Base-by-base conservation (phyloP, 2,329 filamentous ascomycete genomes). In the Aspergillus oerlinghausenensis region DNA sequence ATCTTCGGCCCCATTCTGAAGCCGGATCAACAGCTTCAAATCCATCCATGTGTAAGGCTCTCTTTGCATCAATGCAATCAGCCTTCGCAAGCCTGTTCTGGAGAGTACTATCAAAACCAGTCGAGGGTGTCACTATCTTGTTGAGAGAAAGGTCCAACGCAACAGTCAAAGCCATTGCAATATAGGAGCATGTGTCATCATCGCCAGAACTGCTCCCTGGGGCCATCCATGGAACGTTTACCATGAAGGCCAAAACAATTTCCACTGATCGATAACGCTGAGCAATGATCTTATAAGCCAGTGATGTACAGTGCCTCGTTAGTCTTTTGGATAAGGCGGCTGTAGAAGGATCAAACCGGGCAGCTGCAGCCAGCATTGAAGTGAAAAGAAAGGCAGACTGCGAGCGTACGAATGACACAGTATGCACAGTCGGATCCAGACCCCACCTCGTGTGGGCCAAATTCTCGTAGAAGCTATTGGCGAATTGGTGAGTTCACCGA, bases 211-310 rank as follows among this genome's bases (percentile, higher is more conserved):
- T 61, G 25, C 63, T 64, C 3, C 69, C 71, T 9, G 70, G 67
- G 2, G 85, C 85, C 81, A 90, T 89, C 88, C 88, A 90, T 0
- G 88, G 88, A 6, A 90, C 82, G 59, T 89, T 89, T 32, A 89
- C 81, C 84, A 90, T 87, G 66, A 90, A 90, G 0, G 85, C 88
- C 1, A 90, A 75, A 0, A 90, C 84, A 55, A 90, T 89, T 67
- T 90, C 88, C 5, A 89, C 86, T 0, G 88, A 90, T 55, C 86
- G 82, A 64, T 85, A 82, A 2, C 86, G 82, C 49, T 82, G 80
- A 0, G 79, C 73, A 51, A 87, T 84, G 47, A 90, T 80, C 28
- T 82, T 79, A 26, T 85, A 81, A 0, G 85, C 87, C 3, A 90
- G 79, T 25, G 77, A 77, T 59, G 83, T 85, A 60, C 82, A 82